phyloP scores from a whole-genome alignment of 768 basidiomycete species.

The Tulasnella sp. region DNA sequence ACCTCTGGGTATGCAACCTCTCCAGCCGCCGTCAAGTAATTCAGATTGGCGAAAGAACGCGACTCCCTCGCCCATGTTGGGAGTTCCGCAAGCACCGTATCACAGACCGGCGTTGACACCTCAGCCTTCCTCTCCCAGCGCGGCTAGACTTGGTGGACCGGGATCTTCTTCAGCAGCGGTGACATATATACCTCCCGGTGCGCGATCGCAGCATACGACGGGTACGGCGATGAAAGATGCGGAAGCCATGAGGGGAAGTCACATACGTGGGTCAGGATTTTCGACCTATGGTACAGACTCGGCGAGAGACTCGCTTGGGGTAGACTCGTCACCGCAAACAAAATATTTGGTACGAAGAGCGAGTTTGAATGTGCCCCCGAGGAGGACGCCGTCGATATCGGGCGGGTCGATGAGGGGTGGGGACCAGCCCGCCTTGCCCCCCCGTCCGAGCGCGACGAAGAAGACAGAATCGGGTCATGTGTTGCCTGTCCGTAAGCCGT shows the following conservation, averaged over 20 bases:
- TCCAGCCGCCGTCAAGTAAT: neutral
- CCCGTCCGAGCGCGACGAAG: slow-evolving; percentile 1
- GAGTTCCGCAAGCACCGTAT: neutral
- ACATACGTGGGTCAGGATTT: slow-evolving; percentile 8
- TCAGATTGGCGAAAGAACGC: neutral
- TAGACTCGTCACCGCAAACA: neutral
- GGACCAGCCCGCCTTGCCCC: slow-evolving; percentile 1
- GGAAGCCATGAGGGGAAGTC: neutral
- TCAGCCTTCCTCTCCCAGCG: slow-evolving; percentile 6
- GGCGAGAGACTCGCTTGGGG: neutral
- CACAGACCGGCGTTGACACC: slow-evolving; percentile 9
- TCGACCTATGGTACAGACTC: no score
- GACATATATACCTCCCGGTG: neutral
- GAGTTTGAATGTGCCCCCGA: slow-evolving; percentile 5
- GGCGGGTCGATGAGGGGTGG: neutral
- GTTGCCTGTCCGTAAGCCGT: neutral
- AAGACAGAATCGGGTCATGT: neutral
- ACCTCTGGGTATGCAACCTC: neutral
- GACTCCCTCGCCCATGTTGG: neutral
- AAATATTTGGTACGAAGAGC: neutral
- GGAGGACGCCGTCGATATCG: no score
- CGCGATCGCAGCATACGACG: slow-evolving; percentile 43
- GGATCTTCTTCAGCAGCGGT: neutral
- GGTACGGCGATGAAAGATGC: slow-evolving; percentile 34
- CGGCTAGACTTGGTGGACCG: neutral